A percentile compares a stretch with the other conserved stretches of the same genome.
Conservation (phyloP, 352 stramenopile genomes). For the Blastocystis sp. region DNA sequence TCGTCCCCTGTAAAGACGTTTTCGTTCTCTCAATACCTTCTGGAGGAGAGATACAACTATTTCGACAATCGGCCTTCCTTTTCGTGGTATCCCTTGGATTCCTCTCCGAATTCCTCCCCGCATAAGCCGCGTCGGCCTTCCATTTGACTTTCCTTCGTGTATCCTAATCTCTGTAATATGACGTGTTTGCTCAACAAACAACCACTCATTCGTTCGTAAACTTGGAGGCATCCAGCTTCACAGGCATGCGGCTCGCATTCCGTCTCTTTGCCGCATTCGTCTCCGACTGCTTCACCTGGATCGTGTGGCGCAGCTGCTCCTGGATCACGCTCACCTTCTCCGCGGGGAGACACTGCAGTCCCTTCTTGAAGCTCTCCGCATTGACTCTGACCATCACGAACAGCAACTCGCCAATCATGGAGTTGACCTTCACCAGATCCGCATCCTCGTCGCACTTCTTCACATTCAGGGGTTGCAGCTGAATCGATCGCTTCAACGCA, state of each 20-base stretch:
- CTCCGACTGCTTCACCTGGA: constrained; percentile 54
- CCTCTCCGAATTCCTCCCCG: not conserved
- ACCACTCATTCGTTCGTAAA: constrained; percentile 12
- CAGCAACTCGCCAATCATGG: constrained; percentile 39
- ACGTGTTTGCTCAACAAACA: constrained; percentile 35
- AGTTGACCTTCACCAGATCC: constrained; percentile 18
- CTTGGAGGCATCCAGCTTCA: constrained; percentile 60
- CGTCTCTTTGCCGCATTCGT: constrained; percentile 17
- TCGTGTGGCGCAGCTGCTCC: constrained; percentile 34
- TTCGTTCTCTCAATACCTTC: constrained; percentile 48
- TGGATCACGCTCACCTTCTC: not conserved
- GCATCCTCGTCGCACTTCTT: constrained; percentile 22
- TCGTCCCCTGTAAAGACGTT: constrained; percentile 63
- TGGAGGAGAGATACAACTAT: constrained; percentile 11
- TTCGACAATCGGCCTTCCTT: constrained; percentile 21
- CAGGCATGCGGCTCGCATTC: constrained; percentile 50
- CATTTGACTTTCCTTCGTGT: not conserved
- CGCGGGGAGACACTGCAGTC: not conserved
- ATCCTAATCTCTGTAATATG: not conserved
- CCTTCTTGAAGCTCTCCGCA: constrained; percentile 39
- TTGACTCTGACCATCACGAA: constrained; percentile 32
- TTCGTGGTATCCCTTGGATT: not conserved
- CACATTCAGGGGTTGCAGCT: constrained; percentile 30
- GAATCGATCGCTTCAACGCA: not conserved
- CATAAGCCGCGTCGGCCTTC: not conserved